phyloP scores from a whole-genome alignment of 148 eudicot genomes.

The Amaranthus palmeri region DNA sequence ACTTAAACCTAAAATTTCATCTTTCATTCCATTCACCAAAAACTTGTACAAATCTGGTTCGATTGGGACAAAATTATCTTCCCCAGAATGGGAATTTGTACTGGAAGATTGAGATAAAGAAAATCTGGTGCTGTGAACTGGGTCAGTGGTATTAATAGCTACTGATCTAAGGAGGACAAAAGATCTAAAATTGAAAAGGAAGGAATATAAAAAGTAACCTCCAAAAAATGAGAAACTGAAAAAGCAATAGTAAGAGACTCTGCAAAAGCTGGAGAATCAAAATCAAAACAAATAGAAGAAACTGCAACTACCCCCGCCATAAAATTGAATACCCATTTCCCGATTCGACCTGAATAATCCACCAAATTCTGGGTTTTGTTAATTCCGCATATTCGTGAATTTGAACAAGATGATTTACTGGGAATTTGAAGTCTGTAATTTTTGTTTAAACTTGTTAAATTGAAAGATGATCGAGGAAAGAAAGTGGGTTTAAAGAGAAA shows the following conservation, averaged over 20 bases:
- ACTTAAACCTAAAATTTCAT: too few relatives aligned
- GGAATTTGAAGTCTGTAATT: conserved; percentile 5
- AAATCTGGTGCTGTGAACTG: too few relatives aligned
- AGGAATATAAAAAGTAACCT: conserved; percentile 33
- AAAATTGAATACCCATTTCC: conserved; percentile 47
- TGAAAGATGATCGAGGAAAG: conserved; percentile 4
- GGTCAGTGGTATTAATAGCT: too few relatives aligned
- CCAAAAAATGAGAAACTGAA: conserved; percentile 76
- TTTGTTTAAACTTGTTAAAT: background rate
- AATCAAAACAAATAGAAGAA: conserved; percentile 34
- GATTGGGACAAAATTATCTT: too few relatives aligned
- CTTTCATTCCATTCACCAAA: too few relatives aligned
- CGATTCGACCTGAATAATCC: conserved; percentile 18
- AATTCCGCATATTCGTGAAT: background rate
- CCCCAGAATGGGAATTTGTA: too few relatives aligned
- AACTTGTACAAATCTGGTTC: too few relatives aligned
- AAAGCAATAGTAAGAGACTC: conserved; percentile 89
- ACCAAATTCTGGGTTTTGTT: background rate
- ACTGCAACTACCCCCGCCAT: conserved; percentile 48
- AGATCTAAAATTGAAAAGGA: background rate
- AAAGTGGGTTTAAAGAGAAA: conserved; percentile 17
- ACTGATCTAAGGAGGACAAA: too few relatives aligned
- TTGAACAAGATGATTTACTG: background rate
- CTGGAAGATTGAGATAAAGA: too few relatives aligned
- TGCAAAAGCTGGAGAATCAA: conserved; percentile 58